A percentile compares a stretch with the other conserved stretches of the same genome.
Evolutionary conservation across 2,329 filamentous ascomycete genomes (phyloP).

Genomic region (Rhynchosporium agropyri): DNA sequence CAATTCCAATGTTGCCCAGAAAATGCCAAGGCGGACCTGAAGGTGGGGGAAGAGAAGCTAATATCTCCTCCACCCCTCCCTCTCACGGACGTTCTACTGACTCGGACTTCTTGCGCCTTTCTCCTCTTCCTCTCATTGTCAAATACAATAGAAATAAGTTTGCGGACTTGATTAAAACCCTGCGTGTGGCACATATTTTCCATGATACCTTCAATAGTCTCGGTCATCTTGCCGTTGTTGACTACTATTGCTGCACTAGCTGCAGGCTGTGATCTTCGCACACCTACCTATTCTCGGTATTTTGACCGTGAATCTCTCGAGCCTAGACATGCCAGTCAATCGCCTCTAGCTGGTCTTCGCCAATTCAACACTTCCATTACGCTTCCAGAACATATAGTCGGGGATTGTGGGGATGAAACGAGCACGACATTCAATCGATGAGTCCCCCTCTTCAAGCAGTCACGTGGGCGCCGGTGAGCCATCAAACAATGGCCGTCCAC

Average conservation of each 20-base stretch:
- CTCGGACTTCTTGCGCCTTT: constrained; percentile 11
- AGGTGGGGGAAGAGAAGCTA: neutral
- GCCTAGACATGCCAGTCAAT: neutral
- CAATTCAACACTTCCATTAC: neutral
- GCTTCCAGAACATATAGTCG: neutral
- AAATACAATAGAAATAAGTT: no score
- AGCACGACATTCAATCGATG: constrained; percentile 14
- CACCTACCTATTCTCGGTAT: neutral
- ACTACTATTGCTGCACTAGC: neutral
- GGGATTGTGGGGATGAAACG: constrained; percentile 22
- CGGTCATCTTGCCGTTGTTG: constrained; percentile 8
- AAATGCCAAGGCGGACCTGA: neutral
- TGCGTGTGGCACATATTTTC: neutral
- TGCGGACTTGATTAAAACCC: no score
- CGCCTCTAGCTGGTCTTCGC: no score
- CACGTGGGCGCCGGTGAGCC: constrained; percentile 7
- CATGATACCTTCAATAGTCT: neutral
- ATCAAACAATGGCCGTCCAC: constrained; percentile 17
- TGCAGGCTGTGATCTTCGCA: constrained; percentile 4
- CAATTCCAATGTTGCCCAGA: constrained; percentile 3
- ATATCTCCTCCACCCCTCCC: neutral
- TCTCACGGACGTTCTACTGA: neutral
- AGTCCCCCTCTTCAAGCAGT: constrained; percentile 13
- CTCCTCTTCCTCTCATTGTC: constrained; percentile 2
- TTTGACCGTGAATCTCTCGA: neutral